Conservation (phyloP, 345 rosid species). For the Citrus unshiu region DNA sequence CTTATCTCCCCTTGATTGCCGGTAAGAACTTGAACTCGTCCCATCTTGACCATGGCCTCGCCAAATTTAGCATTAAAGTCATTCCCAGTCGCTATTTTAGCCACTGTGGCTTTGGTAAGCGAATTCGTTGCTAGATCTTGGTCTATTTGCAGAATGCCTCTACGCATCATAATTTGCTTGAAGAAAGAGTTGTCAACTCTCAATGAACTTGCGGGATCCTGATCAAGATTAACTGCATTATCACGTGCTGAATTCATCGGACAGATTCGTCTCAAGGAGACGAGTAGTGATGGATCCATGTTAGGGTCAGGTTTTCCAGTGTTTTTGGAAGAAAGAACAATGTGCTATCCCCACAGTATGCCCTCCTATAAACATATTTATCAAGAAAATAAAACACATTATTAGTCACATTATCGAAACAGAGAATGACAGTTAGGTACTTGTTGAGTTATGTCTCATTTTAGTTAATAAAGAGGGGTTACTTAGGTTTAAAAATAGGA, state of each 20-base stretch:
- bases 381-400: background rate
- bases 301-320: slow-evolving; percentile 47
- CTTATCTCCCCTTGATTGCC: slow-evolving; percentile 42
- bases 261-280: slow-evolving; percentile 17
- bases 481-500: too few relatives aligned
- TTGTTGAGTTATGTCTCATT: too few relatives aligned
- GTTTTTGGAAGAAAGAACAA: slow-evolving; percentile 42
- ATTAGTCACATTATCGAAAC: too few relatives aligned
- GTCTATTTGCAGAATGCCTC: slow-evolving; percentile 56
- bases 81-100: slow-evolving; percentile 18
- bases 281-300: slow-evolving; percentile 39
- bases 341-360: slow-evolving; percentile 56
- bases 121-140: slow-evolving; percentile 38
- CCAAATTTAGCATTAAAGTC: slow-evolving; percentile 43
- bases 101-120: slow-evolving; percentile 28
- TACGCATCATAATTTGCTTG: slow-evolving; percentile 26
- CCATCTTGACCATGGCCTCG: slow-evolving; percentile 49
- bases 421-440: too few relatives aligned
- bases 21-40: slow-evolving; percentile 23
- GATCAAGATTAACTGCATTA: slow-evolving; percentile 39
- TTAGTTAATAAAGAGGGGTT: too few relatives aligned
- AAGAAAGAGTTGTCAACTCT: slow-evolving; percentile 46
- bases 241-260: slow-evolving; percentile 5
- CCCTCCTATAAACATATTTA: slow-evolving; percentile 31
- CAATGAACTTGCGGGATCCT: slow-evolving; percentile 29